Conservation (phyloP, 306 rosid genomes). For the Rosa rugosa region DNA sequence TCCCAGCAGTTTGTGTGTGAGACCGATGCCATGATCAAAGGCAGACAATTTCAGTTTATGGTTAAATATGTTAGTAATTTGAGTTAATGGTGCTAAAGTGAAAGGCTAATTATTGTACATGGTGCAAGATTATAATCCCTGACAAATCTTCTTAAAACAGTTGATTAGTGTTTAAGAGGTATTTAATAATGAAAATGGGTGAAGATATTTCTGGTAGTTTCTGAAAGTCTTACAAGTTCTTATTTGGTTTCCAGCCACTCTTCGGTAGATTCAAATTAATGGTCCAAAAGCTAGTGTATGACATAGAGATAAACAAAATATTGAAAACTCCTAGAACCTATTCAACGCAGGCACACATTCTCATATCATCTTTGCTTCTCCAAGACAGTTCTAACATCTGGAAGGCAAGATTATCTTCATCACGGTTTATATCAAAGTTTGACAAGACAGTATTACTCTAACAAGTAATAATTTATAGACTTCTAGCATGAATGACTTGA, state of each 20-base stretch:
- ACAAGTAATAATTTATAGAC: too few relatives aligned
- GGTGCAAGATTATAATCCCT: neutral
- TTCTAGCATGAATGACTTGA: neutral
- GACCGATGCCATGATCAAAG: neutral
- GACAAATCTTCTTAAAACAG: neutral
- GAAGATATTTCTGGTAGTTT: neutral
- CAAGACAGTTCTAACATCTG: too few relatives aligned
- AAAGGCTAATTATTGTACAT: neutral
- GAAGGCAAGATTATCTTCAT: neutral
- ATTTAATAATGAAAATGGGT: neutral
- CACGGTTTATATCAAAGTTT: neutral
- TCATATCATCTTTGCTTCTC: neutral
- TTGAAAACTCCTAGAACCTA: neutral
- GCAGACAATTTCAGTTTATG: neutral
- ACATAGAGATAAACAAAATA: neutral
- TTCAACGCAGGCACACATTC: neutral
- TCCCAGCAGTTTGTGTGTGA: neutral
- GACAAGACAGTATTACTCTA: neutral
- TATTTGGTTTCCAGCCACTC: neutral
- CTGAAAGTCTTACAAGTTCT: neutral
- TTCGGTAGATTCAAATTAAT: neutral
- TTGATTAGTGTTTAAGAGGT: neutral
- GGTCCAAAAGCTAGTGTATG: neutral
- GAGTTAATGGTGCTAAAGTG: neutral
- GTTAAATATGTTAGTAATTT: neutral